These are phyloP conservation scores for Nemania serpens DNA, from an alignment of 2,329 filamentous ascomycete genomes.

Conservation along the genomic window DNA sequence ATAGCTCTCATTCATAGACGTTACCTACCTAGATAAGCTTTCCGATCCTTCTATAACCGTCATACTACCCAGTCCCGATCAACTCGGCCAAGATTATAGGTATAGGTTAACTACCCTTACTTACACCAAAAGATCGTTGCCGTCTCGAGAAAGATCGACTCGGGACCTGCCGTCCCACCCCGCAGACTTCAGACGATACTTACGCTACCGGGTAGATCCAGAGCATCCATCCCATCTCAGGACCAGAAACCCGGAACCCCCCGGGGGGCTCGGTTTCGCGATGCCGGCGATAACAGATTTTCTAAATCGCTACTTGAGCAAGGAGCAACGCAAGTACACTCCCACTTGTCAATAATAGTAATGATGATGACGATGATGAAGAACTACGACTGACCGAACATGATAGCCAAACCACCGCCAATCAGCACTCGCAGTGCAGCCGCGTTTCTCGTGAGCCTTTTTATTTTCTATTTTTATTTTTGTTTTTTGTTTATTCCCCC, in stretches of 20 bases:
- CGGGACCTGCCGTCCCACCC: constrained; percentile 13
- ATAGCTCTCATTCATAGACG: too few relatives aligned
- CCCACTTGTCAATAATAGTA: neutral
- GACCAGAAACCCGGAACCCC: constrained; percentile 3
- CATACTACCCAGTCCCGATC: too few relatives aligned
- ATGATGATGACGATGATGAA: neutral
- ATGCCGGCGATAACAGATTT: constrained; percentile 41
- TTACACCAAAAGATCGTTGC: constrained; percentile 11
- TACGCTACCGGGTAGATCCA: neutral
- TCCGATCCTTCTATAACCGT: too few relatives aligned
- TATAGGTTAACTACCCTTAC: too few relatives aligned
- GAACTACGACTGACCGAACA: constrained; percentile 31
- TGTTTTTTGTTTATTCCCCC: too few relatives aligned
- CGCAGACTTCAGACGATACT: neutral
- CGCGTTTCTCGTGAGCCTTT: constrained; percentile 43
- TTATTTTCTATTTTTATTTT: neutral
- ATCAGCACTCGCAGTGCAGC: constrained; percentile 47
- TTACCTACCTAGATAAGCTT: too few relatives aligned
- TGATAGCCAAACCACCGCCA: constrained; percentile 45
- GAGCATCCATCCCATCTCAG: neutral
- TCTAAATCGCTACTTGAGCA: constrained; percentile 37
- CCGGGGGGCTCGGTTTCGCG: constrained; percentile 13
- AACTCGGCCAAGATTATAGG: too few relatives aligned
- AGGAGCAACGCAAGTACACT: constrained; percentile 39
- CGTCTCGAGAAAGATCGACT: constrained; percentile 15